Evolutionary conservation across 352 stramenopile species (phyloP), one percentile per base, ranked within the genome.

Genomic region (Globisporangium apiculatum): DNA sequence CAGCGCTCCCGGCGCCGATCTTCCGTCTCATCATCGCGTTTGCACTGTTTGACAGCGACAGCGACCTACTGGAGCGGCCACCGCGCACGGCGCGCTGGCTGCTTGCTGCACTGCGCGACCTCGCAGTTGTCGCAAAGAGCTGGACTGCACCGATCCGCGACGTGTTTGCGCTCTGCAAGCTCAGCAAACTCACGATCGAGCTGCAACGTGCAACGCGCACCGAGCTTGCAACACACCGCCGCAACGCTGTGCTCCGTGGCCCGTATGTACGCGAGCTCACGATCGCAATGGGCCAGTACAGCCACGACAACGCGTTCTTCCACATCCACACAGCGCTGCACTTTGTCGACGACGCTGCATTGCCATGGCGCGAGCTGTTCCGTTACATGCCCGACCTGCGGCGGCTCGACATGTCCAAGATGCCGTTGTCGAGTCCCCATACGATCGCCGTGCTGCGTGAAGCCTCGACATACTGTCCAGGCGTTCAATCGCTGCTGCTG

Each of bases 291-390:
- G 67, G 68, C 10, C 38, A 46, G 5, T 58, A 64, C 7, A 47
- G 31, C 15, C 61, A 54, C 7, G 53, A 73, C 46, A 65, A 70
- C 41, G 53, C 57, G 37, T 61, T 61, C 35, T 76, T 83, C 43
- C 55, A 64, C 18, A 54, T 58, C 15, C 12, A 59, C 37, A 42
- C 48, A 10, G 57, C 53, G 0, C 65, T 75, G 7, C 62, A 55
- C 51, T 47, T 72, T 1, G 64, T 75, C 14, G 62, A 58, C 50
- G 67, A 69, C n/a, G 52, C 35, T 3, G 48, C 55, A n/a, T 54
- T 76, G 42, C 65, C 81, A 15, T 86, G 75, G 75, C 55, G 63
- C 15, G 51, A 60, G n/a, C n/a, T 86, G 48, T 60, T 86, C 4
- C 1, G 48, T 48, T 24, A 51, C 53, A 3, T 79, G 72, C 24